Percentiles rank a stretch among this genome's conserved stretches.
Evolutionary conservation across 163 green algal species (phyloP).

Genomic region (Chlamydomonas reinhardtii): DNA sequence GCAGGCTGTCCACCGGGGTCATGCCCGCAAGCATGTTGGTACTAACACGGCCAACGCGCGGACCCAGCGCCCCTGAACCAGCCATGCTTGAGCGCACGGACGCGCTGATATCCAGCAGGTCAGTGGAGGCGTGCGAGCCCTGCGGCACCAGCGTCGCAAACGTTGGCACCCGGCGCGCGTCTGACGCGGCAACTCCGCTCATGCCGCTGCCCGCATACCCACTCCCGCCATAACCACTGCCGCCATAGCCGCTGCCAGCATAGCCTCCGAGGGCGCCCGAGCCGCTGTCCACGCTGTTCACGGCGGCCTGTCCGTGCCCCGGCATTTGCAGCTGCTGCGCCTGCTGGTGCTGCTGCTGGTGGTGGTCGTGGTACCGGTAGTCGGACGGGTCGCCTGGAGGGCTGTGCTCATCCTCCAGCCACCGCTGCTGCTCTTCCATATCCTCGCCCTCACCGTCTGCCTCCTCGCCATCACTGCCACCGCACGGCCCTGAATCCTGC

Average conservation of each 20-base stretch:
- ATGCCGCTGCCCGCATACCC: not conserved
- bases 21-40: not conserved
- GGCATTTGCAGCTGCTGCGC: too few relatives aligned
- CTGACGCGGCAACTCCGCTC: not conserved
- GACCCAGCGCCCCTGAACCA: not conserved
- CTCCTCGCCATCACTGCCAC: not conserved
- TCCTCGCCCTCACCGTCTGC: not conserved
- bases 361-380: too few relatives aligned
- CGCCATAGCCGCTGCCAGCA: not conserved
- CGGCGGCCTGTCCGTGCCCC: too few relatives aligned
- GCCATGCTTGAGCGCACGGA: constrained; percentile 21
- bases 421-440: not conserved
- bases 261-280: not conserved
- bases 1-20: not conserved
- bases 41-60: not conserved
- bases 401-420: not conserved
- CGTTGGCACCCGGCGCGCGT: not conserved
- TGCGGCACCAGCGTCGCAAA: not conserved
- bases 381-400: not conserved
- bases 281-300: not conserved
- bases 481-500: too few relatives aligned
- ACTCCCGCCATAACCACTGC: not conserved
- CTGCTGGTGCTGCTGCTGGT: too few relatives aligned
- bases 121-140: not conserved
- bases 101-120: constrained; percentile 3